Base-by-base conservation (phyloP, 441 rosid genomes). In the Sinapis alba region DNA sequence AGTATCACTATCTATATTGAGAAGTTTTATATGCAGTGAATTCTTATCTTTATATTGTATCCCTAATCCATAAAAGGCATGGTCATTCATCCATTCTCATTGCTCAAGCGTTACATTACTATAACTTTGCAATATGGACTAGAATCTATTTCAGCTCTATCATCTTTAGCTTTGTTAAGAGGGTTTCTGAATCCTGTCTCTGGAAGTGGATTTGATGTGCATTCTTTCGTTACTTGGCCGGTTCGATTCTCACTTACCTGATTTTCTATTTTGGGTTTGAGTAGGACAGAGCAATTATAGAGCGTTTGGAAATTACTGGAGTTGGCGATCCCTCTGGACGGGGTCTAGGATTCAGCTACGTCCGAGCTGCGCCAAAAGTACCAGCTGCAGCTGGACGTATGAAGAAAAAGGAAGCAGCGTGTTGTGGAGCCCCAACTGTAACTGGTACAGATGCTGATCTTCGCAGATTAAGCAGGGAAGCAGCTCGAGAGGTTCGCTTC, bases 371-470 rank as follows among this genome's bases (percentile, higher is more conserved):
- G 82, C 94, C 96, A 50, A 96, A 93, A 83, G 93, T 96, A 70
- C 91, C 98, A 62, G 65, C 91, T 86, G 87, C 96, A 45, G 93
- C 86, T 69, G 90, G 97, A 68, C 65, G 84, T 81, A 72, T 80
- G 60, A 96, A 90, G 83, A 96, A 90, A 84, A 96, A 93, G 78
- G 87, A 93, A 72, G 91, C 92, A 73, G 91, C 92, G 45, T 77
- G 81, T 80, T 88, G 93, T 60, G 96, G 94, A 78, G 96, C 92
- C 78, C 81, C 99, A 69, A 90, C 92, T 54, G 97, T 96, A 51
- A 92, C 99, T 65, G 98, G 99, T 68, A 93, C 98, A 62, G 99
- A 96, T 92, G 97, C 98, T 76, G 99, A 93, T 83, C 92, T 93
- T 72, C 98, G 98, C 54, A 88, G 99, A 82, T 80, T 96, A 82